Base-by-base conservation (phyloP, 805 yeast species). In the Pichia heedii region DNA sequence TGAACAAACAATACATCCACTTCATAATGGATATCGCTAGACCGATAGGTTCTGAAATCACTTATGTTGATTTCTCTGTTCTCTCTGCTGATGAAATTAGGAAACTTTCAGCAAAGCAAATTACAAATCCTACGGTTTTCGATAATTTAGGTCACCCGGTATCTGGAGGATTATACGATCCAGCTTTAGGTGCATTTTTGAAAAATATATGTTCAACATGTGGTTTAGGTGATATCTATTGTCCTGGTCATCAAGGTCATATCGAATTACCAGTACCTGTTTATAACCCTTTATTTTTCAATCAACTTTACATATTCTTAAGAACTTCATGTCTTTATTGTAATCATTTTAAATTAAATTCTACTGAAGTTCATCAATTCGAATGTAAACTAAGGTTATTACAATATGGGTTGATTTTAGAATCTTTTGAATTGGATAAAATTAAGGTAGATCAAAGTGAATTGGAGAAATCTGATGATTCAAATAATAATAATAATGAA, bases 191-290 rank as follows among this genome's bases (percentile, higher is more conserved):
- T 52, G 97, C 98, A 0, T 93, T 88, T 57, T 69, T 87, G 49
- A 75, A 81, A 57, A 86, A 90, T 61, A 71, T 84, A 46, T 88
- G 99, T 76, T 74, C 93, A 20, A 90, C 97, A 1, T 93, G 99
- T 75, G 96, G 97, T 18, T 71, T 90, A 49, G 96, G 89, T 61
- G 97, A 90, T 54, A 79, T 83, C 58, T 81, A 77, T 54, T 93
- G 99, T 69, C 97, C 97, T 4, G 99, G 99, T 38, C 99, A 93
- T 63, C 87, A 88, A 63, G 99, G 99, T 48, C 98, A 93, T 63
- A 88, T 93, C 50, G 97, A 90, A 62, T 73, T 93, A 50, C 99
- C 99, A 6, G 81, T 88, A 35, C 95, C 97, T 4, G 94, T 86
- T 36, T 93, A 87, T 70, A 90, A 87, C 61, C 97, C 99, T 18